Base-by-base conservation (phyloP, 2,329 filamentous ascomycete genomes). In the Aureobasidium uvarum region DNA sequence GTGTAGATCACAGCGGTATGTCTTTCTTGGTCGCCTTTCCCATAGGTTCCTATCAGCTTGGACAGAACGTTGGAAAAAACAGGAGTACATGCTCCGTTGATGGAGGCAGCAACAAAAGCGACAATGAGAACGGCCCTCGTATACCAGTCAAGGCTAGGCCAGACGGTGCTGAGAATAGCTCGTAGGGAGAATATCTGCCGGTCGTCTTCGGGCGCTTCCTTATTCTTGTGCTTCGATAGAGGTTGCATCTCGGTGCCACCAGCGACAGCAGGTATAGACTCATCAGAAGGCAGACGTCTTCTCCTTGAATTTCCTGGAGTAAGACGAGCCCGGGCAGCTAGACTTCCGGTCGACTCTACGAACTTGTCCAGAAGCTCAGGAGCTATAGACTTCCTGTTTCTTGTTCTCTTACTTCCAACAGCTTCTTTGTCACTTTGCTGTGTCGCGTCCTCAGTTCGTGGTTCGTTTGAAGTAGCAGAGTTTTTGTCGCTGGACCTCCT, bases 41-140 rank as follows among this genome's bases (percentile, higher is more conserved):
- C 91, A 73, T 95, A 91, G 0, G 87, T 87, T 1, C 80, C 78
- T 0, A 96, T 82, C 0, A 97, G 82, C 65, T 88, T 85, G 0
- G 91, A 85, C 59, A 96, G 87, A 10, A 89, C 81, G 73, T 84
- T 92, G 0, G 91, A 89, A 71, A 97, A 97, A 0, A 85, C 79
- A 0, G 92, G 90, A 0, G 89, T 90, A 31, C 85, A 82, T 3
- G 82, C 84, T 3, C 90, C 88, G 54, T 90, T 86, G 0, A 88
- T 70, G 0, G 89, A 71, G 36, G 88, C 86, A 51, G 84, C 81
- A 0, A 84, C n/a, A 11, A 91, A 76, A 1, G 87, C 91, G 1
- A 84, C 63, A 0, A 88, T 33, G 0, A 96, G 77, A 14, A 84
- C 74, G 0, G 83, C 1, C 1, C 83, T 85, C 14, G 87, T 80